A percentile compares a stretch with the other conserved stretches of the same genome.
These are phyloP conservation scores for Penicillium olsonii DNA, from an alignment of 2,329 filamentous ascomycete genomes.

Conservation along the genomic window DNA sequence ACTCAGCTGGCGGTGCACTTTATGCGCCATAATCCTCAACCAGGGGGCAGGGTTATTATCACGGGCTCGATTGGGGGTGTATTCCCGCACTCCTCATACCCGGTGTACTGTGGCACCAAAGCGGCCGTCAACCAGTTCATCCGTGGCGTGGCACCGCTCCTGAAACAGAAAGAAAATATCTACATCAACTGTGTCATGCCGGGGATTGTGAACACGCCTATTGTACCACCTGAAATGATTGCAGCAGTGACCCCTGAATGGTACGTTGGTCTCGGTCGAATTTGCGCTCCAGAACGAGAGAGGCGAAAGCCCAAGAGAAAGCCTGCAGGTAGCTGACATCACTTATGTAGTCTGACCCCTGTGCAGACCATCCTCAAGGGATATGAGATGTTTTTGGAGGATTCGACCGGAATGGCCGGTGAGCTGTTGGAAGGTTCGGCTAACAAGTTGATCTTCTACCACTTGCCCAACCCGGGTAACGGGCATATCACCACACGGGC, in stretches of 20 bases:
- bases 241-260: constrained; percentile 41
- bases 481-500: constrained; percentile 46
- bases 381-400: constrained; percentile 50
- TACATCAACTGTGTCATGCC: constrained; percentile 52
- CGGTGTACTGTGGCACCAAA: constrained; percentile 56
- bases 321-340: neutral
- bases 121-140: constrained; percentile 50
- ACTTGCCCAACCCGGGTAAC: constrained; percentile 42
- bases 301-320: neutral
- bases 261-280: constrained; percentile 11
- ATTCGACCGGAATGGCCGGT: constrained; percentile 44
- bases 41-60: constrained; percentile 48
- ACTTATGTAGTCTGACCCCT: constrained; percentile 39
- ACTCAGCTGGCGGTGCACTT: constrained; percentile 54
- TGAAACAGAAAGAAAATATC: constrained; percentile 51
- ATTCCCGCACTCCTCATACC: constrained; percentile 47
- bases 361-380: constrained; percentile 48
- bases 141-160: constrained; percentile 40
- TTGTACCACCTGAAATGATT: constrained; percentile 49
- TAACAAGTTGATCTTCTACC: constrained; percentile 43
- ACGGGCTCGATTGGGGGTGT: constrained; percentile 49
- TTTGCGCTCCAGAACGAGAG: too few relatives aligned
- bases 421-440: constrained; percentile 49
- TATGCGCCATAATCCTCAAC: constrained; percentile 52
- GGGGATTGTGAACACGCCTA: constrained; percentile 49